A percentile compares a stretch with the other conserved stretches of the same genome.
These are phyloP conservation scores for Westerdykella sp. DNA, from an alignment of 2,329 filamentous ascomycete genomes.

Conservation along the genomic window DNA sequence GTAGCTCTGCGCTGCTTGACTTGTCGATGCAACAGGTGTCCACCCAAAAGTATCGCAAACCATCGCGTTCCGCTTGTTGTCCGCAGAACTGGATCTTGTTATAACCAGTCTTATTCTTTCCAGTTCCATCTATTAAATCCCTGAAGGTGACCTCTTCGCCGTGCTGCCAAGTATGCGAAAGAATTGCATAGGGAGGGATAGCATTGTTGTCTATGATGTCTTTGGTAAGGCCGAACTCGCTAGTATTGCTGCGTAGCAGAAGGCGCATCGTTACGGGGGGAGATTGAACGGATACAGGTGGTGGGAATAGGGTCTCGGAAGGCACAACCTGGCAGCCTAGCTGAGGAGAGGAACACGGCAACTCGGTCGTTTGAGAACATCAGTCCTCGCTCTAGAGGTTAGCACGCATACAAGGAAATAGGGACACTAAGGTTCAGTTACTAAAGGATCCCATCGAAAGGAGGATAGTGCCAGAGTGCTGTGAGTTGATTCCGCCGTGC, in stretches of 20 bases:
- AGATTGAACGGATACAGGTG: neutral
- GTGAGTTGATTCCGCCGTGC: conserved; percentile 8
- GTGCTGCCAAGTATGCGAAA: conserved; percentile 6
- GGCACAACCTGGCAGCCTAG: conserved; percentile 7
- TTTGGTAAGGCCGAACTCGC: neutral
- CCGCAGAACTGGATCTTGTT: neutral
- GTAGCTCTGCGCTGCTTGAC: conserved; percentile 1
- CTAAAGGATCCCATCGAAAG: conserved; percentile 8
- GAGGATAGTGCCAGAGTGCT: conserved; percentile 4
- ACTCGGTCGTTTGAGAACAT: conserved; percentile 8
- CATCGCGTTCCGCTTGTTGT: conserved; percentile 4
- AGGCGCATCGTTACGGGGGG: conserved; percentile 5
- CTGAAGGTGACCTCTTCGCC: conserved; percentile 4
- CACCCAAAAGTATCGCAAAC: too few relatives aligned
- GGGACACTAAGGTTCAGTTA: conserved; percentile 6
- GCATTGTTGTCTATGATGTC: conserved; percentile 1
- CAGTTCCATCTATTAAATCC: conserved; percentile 2
- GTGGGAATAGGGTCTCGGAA: conserved; percentile 1
- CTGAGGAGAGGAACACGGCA: conserved; percentile 6
- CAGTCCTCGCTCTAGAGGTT: conserved; percentile 7
- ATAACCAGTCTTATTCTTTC: conserved; percentile 2
- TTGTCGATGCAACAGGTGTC: conserved; percentile 4
- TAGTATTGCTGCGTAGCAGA: conserved; percentile 1
- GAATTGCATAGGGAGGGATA: conserved; percentile 6
- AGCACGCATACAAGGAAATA: conserved; percentile 9